A percentile compares a stretch with the other conserved stretches of the same genome.
These are phyloP conservation scores for Xylaria sp. DNA, from an alignment of 2,329 filamentous ascomycete species.

Conservation along the genomic window DNA sequence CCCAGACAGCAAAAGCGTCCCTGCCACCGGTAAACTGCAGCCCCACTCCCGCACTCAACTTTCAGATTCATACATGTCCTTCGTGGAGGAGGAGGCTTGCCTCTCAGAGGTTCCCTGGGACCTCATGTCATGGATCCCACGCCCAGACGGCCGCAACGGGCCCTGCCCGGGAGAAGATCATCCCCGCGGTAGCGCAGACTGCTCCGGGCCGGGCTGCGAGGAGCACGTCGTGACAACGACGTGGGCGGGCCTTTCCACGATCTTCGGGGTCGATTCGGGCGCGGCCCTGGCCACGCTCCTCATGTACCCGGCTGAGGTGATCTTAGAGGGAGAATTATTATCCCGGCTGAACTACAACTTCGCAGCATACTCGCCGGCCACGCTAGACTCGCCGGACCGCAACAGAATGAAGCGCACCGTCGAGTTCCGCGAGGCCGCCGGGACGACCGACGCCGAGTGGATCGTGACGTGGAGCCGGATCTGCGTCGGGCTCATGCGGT, in stretches of 20 bases:
- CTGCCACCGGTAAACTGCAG: conserved; percentile 29
- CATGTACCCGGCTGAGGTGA: no score
- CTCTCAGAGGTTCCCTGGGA: conserved; percentile 15
- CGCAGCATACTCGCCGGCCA: conserved; percentile 27
- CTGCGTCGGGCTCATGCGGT: conserved; percentile 48
- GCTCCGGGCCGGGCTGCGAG: conserved; percentile 1
- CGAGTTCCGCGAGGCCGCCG: conserved; percentile 54
- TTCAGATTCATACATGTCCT: conserved; percentile 18
- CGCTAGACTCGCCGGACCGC: neutral
- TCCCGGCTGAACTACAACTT: conserved; percentile 46
- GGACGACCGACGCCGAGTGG: conserved; percentile 52
- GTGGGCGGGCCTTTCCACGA: conserved; percentile 36
- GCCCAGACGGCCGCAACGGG: neutral
- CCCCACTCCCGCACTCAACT: conserved; percentile 37
- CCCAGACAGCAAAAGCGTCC: neutral
- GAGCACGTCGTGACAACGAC: conserved; percentile 12
- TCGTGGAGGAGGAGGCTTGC: neutral
- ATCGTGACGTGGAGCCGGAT: conserved; percentile 51
- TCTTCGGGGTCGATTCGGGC: conserved; percentile 44
- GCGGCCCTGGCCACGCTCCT: conserved; percentile 44
- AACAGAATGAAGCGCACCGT: conserved; percentile 38
- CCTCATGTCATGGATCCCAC: conserved; percentile 38
- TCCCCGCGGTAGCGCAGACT: neutral
- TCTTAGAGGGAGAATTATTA: no score
- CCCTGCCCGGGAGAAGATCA: conserved; percentile 24